Conservation (phyloP, 768 basidiomycete genomes). For the Macrolepiota fuliginosa region DNA sequence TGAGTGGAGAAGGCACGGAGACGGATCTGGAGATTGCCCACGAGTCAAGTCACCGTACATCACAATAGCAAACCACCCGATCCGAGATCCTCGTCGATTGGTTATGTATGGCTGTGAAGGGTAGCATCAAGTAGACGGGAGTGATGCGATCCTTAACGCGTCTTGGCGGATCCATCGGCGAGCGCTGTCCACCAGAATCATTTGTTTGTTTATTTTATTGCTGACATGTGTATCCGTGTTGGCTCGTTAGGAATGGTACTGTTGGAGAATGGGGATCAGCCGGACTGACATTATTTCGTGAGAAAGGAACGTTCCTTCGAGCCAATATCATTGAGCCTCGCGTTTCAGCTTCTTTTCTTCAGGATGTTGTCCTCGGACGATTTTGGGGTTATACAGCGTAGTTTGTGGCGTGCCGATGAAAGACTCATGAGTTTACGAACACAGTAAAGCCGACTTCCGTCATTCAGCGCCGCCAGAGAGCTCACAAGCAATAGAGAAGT, state of each 20-base stretch:
- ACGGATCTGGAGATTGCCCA: slow-evolving; percentile 19
- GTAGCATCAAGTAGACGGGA: neutral
- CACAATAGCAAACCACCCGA: slow-evolving; percentile 15
- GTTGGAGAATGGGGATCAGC: slow-evolving; percentile 2
- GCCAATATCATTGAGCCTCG: slow-evolving; percentile 9
- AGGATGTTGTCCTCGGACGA: neutral
- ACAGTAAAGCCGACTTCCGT: neutral
- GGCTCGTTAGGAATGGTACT: neutral
- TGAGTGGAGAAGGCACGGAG: slow-evolving; percentile 13
- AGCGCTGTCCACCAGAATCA: slow-evolving; percentile 3
- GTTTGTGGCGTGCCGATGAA: neutral
- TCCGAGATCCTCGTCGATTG: slow-evolving; percentile 23
- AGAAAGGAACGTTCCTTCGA: neutral
- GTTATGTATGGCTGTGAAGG: slow-evolving; percentile 13
- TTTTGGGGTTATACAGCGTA: slow-evolving; percentile 6
- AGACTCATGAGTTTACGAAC: neutral
- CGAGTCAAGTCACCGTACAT: slow-evolving; percentile 20
- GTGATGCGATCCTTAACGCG: slow-evolving; percentile 7
- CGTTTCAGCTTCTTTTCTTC: slow-evolving; percentile 8
- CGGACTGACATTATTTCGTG: neutral
- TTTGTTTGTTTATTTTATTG: slow-evolving; percentile 2
- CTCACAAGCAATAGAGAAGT: neutral
- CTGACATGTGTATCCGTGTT: slow-evolving; percentile 3
- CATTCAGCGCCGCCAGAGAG: neutral
- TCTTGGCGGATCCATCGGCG: slow-evolving; percentile 2